Base-by-base conservation (phyloP, 345 rosid genomes). In the Raphanus raphanistrum region DNA sequence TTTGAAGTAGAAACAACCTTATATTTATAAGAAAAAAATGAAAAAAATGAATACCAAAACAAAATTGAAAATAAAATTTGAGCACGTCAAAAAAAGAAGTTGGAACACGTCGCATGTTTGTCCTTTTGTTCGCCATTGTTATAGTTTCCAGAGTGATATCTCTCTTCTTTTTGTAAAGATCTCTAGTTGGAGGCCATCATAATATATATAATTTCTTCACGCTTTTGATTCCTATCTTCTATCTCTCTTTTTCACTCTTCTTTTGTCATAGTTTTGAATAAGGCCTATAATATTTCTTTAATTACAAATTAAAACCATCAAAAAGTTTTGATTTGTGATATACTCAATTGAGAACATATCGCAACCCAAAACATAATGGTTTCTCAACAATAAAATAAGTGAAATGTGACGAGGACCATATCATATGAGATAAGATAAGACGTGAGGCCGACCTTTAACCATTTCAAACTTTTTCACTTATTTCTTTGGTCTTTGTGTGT, bases 391-490 rank as follows among this genome's bases (percentile, higher is more conserved):
- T 1, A 61, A 70, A 64, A 25, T 31, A 63, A 71, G 81, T 78
- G 81, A 78, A 72, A 78, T 72, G 73, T 78, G 81, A 78, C 81
- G 73, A 78, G 77, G 81, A 66, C 77, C 81, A 78, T 78, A 57
- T 27, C 38, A 62, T 12, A 69, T 61, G 31, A 33, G 74, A 76
- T 26, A 62, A 43, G 74, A 69, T 35, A 68, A 33, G 63, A 61
- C 63, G 68, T 26, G 75, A 70, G 64, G 57, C 70, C 26, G 70
- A 76, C 75, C 64, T 63, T 52, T 70, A 52, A 52, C 70, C 57
- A 68, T 68, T 33, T 32, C 54, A 68, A 31, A 32, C 69, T 4
- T 68, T 27, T 57, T 50, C 33, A 27, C 63, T 45, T 45, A 9
- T 27, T 69, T 26, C 36, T 62, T 50, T 62, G 70, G 25, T 11